Percentiles rank a stretch among this genome's conserved stretches.
Conservation (phyloP, 2,329 filamentous ascomycete genomes). For the Talaromyces sp. region DNA sequence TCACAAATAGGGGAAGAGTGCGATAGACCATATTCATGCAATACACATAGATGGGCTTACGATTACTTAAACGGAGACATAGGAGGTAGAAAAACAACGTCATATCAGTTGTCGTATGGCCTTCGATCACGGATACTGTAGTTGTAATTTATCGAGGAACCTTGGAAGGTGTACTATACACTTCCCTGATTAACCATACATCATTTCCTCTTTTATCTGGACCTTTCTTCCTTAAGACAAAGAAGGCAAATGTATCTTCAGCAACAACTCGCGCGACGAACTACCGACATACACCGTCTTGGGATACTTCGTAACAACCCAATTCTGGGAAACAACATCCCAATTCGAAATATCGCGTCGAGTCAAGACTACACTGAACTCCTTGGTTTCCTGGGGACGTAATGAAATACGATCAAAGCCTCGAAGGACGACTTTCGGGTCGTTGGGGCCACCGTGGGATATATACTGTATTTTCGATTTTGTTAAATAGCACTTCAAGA, state of each 20-base stretch:
- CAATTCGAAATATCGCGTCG: constrained; percentile 83
- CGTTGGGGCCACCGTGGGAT: constrained; percentile 69
- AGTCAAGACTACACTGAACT: constrained; percentile 64
- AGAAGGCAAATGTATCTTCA: constrained; percentile 35
- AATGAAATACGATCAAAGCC: constrained; percentile 76
- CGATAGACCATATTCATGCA: not conserved
- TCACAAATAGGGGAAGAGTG: not conserved
- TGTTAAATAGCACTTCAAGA: constrained; percentile 28
- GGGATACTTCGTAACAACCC: constrained; percentile 58
- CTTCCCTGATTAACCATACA: too few species aligned
- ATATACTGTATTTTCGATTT: constrained; percentile 51
- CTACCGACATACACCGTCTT: constrained; percentile 59
- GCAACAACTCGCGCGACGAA: constrained; percentile 53
- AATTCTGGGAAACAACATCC: constrained; percentile 73
- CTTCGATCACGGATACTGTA: too few species aligned
- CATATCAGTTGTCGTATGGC: too few species aligned
- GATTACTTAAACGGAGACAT: too few species aligned
- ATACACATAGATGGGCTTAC: too few species aligned
- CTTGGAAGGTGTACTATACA: too few species aligned
- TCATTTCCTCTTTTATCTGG: too few species aligned
- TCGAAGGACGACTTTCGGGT: constrained; percentile 63
- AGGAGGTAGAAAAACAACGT: too few species aligned
- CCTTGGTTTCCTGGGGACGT: constrained; percentile 58
- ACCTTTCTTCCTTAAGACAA: not conserved
- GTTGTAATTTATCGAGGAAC: too few species aligned